Conservation (phyloP, 352 stramenopile species). For the Globisporangium barbulae region DNA sequence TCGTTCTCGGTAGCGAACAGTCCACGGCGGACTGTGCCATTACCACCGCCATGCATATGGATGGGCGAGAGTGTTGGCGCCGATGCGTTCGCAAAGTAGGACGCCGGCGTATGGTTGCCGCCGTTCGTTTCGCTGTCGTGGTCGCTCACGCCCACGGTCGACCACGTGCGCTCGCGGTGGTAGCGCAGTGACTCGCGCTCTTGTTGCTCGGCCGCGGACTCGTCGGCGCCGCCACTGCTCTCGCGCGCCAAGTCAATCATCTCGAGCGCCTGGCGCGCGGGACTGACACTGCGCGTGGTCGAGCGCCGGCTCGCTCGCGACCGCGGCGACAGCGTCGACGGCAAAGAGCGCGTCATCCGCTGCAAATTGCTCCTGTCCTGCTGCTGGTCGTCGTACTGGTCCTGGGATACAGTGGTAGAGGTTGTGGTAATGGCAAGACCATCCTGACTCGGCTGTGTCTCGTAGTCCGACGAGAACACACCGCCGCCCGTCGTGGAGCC, state of each 20-base stretch:
- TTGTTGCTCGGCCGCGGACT: not conserved
- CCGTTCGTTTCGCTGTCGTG: conserved; percentile 3
- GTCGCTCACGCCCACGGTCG: not conserved
- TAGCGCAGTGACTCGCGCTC: not conserved
- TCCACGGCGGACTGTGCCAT: not conserved
- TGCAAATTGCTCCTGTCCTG: conserved; percentile 15
- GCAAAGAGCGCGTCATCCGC: conserved; percentile 36
- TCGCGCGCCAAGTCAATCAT: conserved; percentile 13
- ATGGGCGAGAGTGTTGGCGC: not conserved
- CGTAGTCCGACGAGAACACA: not conserved
- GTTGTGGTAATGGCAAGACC: not conserved
- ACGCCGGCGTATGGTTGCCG: not conserved
- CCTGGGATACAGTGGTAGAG: not conserved
- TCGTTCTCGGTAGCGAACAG: conserved; percentile 7
- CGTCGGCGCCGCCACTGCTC: conserved; percentile 25
- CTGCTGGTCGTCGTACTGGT: not conserved
- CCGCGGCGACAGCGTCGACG: conserved; percentile 26
- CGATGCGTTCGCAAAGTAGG: conserved; percentile 7
- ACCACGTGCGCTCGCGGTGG: conserved; percentile 3
- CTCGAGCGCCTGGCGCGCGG: conserved; percentile 23
- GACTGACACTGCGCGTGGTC: conserved; percentile 50
- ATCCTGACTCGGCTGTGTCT: not conserved
- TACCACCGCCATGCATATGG: not conserved
- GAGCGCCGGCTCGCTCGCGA: conserved; percentile 20
- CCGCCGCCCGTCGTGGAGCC: not conserved